phyloP scores from a whole-genome alignment of 163 green algal species.

The Chlamydomonas reinhardtii region DNA sequence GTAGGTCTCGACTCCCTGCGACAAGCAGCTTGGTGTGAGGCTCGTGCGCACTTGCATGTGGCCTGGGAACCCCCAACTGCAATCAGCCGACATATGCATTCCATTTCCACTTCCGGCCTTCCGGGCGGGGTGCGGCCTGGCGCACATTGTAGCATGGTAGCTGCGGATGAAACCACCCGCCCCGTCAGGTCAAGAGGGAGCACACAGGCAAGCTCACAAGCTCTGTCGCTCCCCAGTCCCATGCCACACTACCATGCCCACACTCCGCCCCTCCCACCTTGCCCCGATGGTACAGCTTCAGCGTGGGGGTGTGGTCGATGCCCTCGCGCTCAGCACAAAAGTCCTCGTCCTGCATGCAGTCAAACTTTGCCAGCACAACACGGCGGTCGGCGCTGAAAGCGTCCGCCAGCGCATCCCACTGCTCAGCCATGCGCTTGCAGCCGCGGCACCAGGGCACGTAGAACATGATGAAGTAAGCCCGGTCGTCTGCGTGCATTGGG shows the following conservation, averaged over 20 bases:
- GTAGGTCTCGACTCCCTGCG: conserved; percentile 30
- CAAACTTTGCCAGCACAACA: conserved; percentile 18
- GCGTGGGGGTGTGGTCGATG: conserved; percentile 29
- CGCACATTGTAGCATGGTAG: too few species aligned
- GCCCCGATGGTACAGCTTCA: conserved; percentile 38
- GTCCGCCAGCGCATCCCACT: conserved; percentile 25
- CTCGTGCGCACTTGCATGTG: too few species aligned
- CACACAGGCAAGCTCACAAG: too few species aligned
- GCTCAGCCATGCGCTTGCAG: conserved; percentile 45
- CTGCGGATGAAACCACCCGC: too few species aligned
- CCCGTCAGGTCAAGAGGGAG: background rate
- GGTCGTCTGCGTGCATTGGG: too few species aligned
- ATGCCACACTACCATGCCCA: too few species aligned
- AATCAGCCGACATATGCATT: too few species aligned
- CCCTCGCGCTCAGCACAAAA: conserved; percentile 3
- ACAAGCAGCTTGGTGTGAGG: background rate
- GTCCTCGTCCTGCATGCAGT: conserved; percentile 40
- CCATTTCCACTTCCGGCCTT: too few species aligned
- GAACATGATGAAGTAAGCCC: conserved; percentile 36
- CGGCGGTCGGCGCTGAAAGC: background rate
- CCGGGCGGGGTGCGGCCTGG: too few species aligned
- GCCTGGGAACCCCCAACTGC: too few species aligned
- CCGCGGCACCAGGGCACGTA: conserved; percentile 42
- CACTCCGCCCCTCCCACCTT: background rate
- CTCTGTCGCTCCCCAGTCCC: too few species aligned